Base-by-base conservation (phyloP, 148 eudicot species). In the Arctostaphylos glauca region DNA sequence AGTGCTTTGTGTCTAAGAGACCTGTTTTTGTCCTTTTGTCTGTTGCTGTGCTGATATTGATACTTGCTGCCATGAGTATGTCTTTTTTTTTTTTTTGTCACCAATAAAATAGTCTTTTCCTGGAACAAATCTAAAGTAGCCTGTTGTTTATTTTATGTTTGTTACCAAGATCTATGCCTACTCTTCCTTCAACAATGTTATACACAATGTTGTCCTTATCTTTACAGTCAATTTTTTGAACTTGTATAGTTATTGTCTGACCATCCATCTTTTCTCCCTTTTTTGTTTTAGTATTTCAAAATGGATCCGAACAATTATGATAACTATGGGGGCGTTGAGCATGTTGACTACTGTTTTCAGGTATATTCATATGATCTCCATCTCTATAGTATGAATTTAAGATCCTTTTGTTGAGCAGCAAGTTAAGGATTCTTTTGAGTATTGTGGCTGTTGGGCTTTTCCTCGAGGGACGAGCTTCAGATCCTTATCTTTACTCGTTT, bases 341-440 rank as follows among this genome's bases (percentile, higher is more conserved):
- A 97, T 86, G 91, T 93, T 81, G 89, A 87, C n/a, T 97, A 95
- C 84, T 97, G 99, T 85, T 94, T 92, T 89, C 92, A 94, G 98
- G 99, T 97, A 81, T 46, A 77, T 79, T 77, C 44, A 38, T 64
- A 68, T 56, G 64, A 62, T 78, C 59, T 31, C 60, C 16, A 46
- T n/a, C 54, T 44, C 31, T 58, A 2, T 67, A 46, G 21, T 81
- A 46, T 53, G 41, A 70, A 38, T 44, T 80, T 50, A 16, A 66
- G 59, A 67, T 21, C 75, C 59, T 14, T 59, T 43, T 43, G 23
- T 12, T 67, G 14, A 67, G 23, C 5, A 48, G 74, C 48, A 15
- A 41, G 74, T 70, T 5, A 68, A 14, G 48, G 43, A 23, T 41
- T 14, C 43, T 31, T 21, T 9, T 62, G 68, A 62, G 68, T 62